phyloP scores from a whole-genome alignment of 139 green algal genomes.

The Chlamydomonas eustigma region DNA sequence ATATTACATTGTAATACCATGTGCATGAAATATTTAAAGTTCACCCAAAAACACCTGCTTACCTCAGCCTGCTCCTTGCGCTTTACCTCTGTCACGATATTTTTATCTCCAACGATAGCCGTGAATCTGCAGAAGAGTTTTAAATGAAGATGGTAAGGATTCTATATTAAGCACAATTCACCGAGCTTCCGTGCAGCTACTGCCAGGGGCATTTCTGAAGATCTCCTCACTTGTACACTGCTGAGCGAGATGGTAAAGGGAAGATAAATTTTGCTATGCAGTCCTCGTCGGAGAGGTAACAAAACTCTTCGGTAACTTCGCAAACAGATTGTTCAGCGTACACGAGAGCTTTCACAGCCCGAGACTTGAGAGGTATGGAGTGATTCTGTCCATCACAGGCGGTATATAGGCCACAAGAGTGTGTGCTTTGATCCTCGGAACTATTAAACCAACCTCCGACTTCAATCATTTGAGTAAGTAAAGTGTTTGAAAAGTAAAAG shows the following conservation, averaged over 20 bases:
- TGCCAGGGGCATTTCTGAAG: background rate
- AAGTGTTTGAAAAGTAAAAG: no score
- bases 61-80: conserved; percentile 4
- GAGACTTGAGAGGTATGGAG: conserved; percentile 4
- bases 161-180: background rate
- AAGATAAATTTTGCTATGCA: conserved; percentile 26
- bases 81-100: conserved; percentile 18
- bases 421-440: background rate
- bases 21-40: background rate
- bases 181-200: background rate
- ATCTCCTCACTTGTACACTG: conserved; percentile 23
- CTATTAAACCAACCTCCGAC: conserved; percentile 16
- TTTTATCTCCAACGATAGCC: conserved; percentile 7
- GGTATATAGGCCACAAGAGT: background rate
- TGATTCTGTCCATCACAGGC: background rate
- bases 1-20: background rate
- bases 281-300: conserved; percentile 19
- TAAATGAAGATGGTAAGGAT: background rate
- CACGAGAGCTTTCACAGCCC: conserved; percentile 7
- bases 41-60: background rate
- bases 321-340: background rate
- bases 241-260: conserved; percentile 19
- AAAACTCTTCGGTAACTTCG: conserved; percentile 21
- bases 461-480: conserved; percentile 14
- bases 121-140: conserved; percentile 2